Conservation (phyloP, 2,329 filamentous ascomycete species). For the Trematosphaeria pertusa region DNA sequence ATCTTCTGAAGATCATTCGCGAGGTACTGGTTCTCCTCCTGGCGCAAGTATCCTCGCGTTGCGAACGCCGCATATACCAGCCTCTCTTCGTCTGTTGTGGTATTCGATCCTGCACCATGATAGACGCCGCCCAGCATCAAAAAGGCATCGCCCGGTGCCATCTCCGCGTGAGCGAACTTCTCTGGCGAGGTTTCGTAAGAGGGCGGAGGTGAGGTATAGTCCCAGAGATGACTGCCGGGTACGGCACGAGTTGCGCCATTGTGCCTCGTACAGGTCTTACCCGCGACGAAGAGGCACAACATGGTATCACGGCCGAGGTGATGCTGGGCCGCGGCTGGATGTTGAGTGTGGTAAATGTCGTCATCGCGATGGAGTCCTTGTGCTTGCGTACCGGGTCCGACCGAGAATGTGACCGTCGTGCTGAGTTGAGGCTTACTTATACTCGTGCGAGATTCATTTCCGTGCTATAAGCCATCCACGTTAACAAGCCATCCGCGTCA, state of each 20-base stretch:
- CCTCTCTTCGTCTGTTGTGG: constrained; percentile 38
- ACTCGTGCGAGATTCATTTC: constrained; percentile 12
- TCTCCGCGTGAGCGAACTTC: constrained; percentile 31
- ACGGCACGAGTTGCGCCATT: constrained; percentile 50
- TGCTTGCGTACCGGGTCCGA: constrained; percentile 31
- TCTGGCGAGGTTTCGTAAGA: constrained; percentile 23
- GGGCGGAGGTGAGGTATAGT: constrained; percentile 24
- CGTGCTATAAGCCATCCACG: constrained; percentile 7
- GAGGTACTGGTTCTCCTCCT: constrained; percentile 52
- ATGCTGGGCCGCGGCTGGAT: constrained; percentile 18
- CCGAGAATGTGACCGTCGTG: constrained; percentile 32
- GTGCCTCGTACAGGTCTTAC: constrained; percentile 32
- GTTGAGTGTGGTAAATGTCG: constrained; percentile 32
- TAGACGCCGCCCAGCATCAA: constrained; percentile 46
- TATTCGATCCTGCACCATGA: constrained; percentile 46
- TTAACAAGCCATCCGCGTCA: background rate
- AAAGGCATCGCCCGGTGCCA: constrained; percentile 46
- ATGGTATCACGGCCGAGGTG: constrained; percentile 29
- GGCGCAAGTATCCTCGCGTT: constrained; percentile 43
- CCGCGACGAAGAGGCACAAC: constrained; percentile 47
- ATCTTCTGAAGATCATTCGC: constrained; percentile 31
- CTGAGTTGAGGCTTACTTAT: constrained; percentile 27
- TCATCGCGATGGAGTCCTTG: constrained; percentile 41
- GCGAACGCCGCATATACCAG: constrained; percentile 44
- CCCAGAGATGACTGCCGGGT: constrained; percentile 48